Base-by-base conservation (phyloP, 805 yeast genomes). In the Vanderwaltozyma polyspora region DNA sequence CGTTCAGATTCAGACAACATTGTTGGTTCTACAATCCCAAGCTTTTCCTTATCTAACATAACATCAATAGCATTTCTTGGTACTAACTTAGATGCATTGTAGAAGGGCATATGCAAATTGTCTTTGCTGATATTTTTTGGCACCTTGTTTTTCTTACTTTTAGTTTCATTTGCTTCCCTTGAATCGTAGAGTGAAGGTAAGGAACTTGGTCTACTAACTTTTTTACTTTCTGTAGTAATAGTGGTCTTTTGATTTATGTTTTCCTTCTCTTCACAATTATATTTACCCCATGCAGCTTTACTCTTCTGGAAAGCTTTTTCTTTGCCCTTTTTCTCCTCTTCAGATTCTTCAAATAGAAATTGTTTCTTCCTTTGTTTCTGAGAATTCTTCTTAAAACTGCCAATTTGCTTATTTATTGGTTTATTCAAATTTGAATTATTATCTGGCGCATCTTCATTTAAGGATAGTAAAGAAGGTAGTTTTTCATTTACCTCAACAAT, bases 1-100 rank as follows among this genome's bases (percentile, higher is more conserved):
- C 80, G 70, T 38, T 86, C 94, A 30, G 72, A 76, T 28, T 82
- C 55, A 1, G 82, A 65, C 35, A 64, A 64, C 15, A 38, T 18
- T 27, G 37, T 41, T 17, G 30, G 4, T 22, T 28, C 18, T n/a
- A 28, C 21, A 6, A 26, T 27, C 12, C 15, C 24, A 15, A 16
- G 4, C 12, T 22, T 17, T 21, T 28, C 37, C 13, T 27, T 28
- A 3, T 18, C 35, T 2, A 28, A 13, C 15, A 27, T 22, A 2
- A 17, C 8, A 28, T 33, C 35, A 23, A 33, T 33, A n/a, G 28
- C 31, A 28, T 33, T 33, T 8, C 11, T 17, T 5, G 35, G 35
- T 9, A 33, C 31, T 7, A 14, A 19, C 11, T 27, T 25, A 2
- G 35, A 28, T 3, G 35, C 31, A 11, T 25, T 21, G 5, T 12